phyloP scores from a whole-genome alignment of 495 filamentous ascomycete species.

The Lentithecium fluviatile region DNA sequence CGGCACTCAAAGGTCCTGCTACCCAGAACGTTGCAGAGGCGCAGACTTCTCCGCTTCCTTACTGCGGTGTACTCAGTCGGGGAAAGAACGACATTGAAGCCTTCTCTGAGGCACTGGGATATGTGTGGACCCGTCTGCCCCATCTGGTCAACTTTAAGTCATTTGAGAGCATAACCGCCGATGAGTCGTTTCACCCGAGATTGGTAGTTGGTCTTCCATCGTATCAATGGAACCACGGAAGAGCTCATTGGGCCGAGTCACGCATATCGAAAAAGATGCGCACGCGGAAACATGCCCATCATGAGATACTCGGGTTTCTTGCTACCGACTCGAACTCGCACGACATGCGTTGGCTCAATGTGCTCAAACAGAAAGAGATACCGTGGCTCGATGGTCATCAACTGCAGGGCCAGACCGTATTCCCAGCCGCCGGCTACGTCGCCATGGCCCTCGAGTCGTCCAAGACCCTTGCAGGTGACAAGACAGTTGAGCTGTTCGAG shows the following conservation, averaged over 20 bases:
- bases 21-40: slow-evolving; percentile 25
- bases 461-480: too few relatives aligned
- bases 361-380: slow-evolving; percentile 32
- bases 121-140: background rate
- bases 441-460: slow-evolving; percentile 8
- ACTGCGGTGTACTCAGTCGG: background rate
- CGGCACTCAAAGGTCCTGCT: slow-evolving; percentile 40
- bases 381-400: slow-evolving; percentile 47
- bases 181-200: too few relatives aligned
- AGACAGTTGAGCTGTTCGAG: too few relatives aligned
- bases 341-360: too few relatives aligned
- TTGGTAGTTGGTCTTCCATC: slow-evolving; percentile 7
- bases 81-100: background rate
- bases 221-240: slow-evolving; percentile 17
- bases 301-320: too few relatives aligned
- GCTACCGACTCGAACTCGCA: too few relatives aligned
- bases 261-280: too few relatives aligned
- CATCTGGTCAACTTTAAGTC: too few relatives aligned
- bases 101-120: background rate
- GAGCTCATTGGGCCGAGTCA: too few relatives aligned
- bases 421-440: slow-evolving; percentile 18
- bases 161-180: too few relatives aligned
- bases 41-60: background rate
- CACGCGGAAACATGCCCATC: too few relatives aligned
- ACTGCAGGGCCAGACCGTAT: slow-evolving; percentile 41